phyloP scores from a whole-genome alignment of 2,329 filamentous ascomycete species.

The Colletotrichum tabaci region DNA sequence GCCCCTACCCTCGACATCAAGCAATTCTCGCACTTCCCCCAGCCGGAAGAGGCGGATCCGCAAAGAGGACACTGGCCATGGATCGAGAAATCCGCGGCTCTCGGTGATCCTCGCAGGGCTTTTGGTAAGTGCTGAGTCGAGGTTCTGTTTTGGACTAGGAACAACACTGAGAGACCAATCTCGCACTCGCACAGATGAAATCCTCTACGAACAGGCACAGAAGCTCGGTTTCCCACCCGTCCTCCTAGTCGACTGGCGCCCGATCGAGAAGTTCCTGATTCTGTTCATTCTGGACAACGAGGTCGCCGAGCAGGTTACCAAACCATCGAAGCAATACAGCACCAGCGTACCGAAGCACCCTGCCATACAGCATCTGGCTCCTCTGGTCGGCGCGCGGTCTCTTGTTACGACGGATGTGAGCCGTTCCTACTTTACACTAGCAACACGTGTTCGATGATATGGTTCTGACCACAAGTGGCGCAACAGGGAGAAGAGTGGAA shows the following conservation, averaged over 20 bases:
- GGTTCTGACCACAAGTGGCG: not conserved
- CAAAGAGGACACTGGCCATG: constrained; percentile 37
- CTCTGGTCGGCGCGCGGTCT: constrained; percentile 33
- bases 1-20: constrained; percentile 22
- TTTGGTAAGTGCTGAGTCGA: constrained; percentile 16
- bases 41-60: constrained; percentile 33
- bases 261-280: constrained; percentile 29
- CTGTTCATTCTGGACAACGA: constrained; percentile 37
- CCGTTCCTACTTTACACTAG: not conserved
- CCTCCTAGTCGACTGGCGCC: constrained; percentile 33
- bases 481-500: constrained; percentile 35
- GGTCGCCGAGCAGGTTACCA: constrained; percentile 35
- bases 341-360: constrained; percentile 40
- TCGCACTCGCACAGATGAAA: constrained; percentile 13
- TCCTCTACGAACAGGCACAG: constrained; percentile 31
- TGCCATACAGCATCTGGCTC: constrained; percentile 31
- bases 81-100: constrained; percentile 33
- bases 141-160: not conserved
- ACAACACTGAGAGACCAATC: not conserved
- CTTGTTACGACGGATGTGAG: constrained; percentile 33
- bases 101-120: constrained; percentile 33
- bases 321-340: constrained; percentile 34
- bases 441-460: not conserved
- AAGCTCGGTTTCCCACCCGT: constrained; percentile 33
- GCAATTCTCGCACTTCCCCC: constrained; percentile 28